Evolutionary conservation across 2,329 filamentous ascomycete species (phyloP).

Genomic region (Penicillium psychrosexuale): DNA sequence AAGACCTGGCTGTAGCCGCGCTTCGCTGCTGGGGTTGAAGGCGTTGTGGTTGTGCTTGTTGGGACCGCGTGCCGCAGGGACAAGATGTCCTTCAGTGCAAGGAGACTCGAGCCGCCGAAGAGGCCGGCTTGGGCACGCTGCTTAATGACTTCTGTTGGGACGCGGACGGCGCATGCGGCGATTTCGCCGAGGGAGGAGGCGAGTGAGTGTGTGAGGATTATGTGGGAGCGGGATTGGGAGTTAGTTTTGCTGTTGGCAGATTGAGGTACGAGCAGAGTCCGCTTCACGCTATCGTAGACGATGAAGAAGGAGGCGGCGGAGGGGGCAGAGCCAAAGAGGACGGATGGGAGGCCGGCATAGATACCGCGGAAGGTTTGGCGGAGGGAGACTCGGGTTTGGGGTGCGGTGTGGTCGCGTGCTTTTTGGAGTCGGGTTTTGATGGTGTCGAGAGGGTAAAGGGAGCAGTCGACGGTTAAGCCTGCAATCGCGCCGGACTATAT

Average conservation of each 20-base stretch:
- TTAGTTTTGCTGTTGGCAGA: constrained; percentile 17
- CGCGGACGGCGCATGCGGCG: constrained; percentile 84
- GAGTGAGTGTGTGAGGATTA: constrained; percentile 66
- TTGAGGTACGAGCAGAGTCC: constrained; percentile 43
- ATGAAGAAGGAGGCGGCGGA: constrained; percentile 97
- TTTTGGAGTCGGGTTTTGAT: constrained; percentile 92
- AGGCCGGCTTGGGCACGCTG: constrained; percentile 89
- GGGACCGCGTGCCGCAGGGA: constrained; percentile 42
- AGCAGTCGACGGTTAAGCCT: constrained; percentile 93
- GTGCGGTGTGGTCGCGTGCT: constrained; percentile 57
- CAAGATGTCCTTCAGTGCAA: constrained; percentile 69
- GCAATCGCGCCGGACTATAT: constrained; percentile 79
- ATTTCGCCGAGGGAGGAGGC: constrained; percentile 85
- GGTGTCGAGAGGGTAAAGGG: constrained; percentile 96
- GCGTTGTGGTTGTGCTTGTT: not conserved
- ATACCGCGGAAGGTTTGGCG: constrained; percentile 87
- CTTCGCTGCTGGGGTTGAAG: constrained; percentile 26
- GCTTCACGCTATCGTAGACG: constrained; percentile 79
- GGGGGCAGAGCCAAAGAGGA: constrained; percentile 85
- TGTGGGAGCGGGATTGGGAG: constrained; percentile 32
- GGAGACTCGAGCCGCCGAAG: constrained; percentile 66
- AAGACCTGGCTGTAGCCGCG: constrained; percentile 59
- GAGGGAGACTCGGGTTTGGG: constrained; percentile 61
- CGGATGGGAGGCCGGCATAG: constrained; percentile 87
- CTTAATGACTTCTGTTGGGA: constrained; percentile 96